Evolutionary conservation across 345 rosid species (phyloP).

Genomic region (Combretum micranthum): DNA sequence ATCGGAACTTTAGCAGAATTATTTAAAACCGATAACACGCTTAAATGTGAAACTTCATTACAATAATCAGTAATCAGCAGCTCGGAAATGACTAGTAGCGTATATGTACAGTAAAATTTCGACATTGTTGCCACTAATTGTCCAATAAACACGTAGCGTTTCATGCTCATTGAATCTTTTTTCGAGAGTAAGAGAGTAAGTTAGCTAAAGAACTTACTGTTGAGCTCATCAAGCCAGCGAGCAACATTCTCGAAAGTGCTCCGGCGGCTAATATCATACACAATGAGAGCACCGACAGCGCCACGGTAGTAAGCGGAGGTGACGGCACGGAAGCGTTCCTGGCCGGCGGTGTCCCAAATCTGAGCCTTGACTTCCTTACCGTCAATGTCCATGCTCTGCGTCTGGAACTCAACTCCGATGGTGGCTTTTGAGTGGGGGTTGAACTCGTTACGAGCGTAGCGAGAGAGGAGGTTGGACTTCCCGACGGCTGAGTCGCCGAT

Average conservation of each 20-base stretch:
- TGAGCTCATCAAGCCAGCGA: slow-evolving; percentile 89
- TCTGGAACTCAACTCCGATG: slow-evolving; percentile 94
- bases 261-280: slow-evolving; percentile 70
- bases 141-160: no score
- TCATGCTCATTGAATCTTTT: no score
- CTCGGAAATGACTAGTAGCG: no score
- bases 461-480: slow-evolving; percentile 78
- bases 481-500: slow-evolving; percentile 98
- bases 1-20: no score
- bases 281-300: slow-evolving; percentile 85
- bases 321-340: slow-evolving; percentile 90
- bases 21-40: no score
- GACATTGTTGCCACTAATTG: no score
- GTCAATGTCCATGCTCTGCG: slow-evolving; percentile 77
- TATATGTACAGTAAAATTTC: no score
- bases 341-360: slow-evolving; percentile 99
- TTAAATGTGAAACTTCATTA: not conserved
- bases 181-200: not conserved
- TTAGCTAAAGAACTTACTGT: slow-evolving; percentile 29
- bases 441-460: slow-evolving; percentile 91
- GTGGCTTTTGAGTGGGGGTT: slow-evolving; percentile 87
- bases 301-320: slow-evolving; percentile 95
- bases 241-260: slow-evolving; percentile 70
- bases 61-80: no score
- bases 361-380: slow-evolving; percentile 91